Evolutionary conservation across 805 yeast genomes (phyloP), one percentile per base, ranked within the genome.

Genomic region (Metschnikowia cubensis): DNA sequence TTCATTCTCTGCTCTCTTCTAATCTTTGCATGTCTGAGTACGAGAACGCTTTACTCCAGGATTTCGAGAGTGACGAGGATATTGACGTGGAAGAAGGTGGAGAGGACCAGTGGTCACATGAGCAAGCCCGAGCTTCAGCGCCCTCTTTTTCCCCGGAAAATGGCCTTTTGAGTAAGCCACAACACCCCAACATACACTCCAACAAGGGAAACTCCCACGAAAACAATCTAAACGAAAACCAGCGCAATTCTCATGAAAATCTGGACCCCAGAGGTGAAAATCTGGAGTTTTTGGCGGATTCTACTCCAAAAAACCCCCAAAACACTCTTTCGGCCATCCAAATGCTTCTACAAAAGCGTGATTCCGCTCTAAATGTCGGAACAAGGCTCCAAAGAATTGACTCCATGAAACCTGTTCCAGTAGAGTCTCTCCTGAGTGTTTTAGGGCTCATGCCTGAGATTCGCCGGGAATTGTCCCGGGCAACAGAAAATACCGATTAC

Each of bases 21-120:
- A 25, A 37, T 4, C 4, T 15, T 29, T 10, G 10, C 17, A 43
- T 43, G 46, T 34, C 39, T 51, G 73, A 76, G 52, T 68, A 67
- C 50, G 80, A 76, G 42, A 67, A 67, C 47, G 76, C 71, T 20
- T 60, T 77, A 36, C 53, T 74, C 51, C 73, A 68, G 1, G 81
- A 74, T 51, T 68, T 75, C 42, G 76, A 65, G 13, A 64, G 68
- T 46, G 73, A 64, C 8, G 40, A 43, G 4, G 40, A 35, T 4
- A 35, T 34, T 6, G 40, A 25, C 1, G 22, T 42, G 6, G 22
- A 15, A 1, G 29, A 25, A 4, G 25, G 4, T 10, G 21, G 11
- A 6, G 10, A 6, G 15, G 42, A 39, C 1, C 31, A 6, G 11
- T 39, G 14, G 32, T 10, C 33, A 20, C 25, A 8, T 13, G 15